A percentile compares a stretch with the other conserved stretches of the same genome.
Conservation (phyloP, 345 rosid species). For the Aegle marmelos region DNA sequence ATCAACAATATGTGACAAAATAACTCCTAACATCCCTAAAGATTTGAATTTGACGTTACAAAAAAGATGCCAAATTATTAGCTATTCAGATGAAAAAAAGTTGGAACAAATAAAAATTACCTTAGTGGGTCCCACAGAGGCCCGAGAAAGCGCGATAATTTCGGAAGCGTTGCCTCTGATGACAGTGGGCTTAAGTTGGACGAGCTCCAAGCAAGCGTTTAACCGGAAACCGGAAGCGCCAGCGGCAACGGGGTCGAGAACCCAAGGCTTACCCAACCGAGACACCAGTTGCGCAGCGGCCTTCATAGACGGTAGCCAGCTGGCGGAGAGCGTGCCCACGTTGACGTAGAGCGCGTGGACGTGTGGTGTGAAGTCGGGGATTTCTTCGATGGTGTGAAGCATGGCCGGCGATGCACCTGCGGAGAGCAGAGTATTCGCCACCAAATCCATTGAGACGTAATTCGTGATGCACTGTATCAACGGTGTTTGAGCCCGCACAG, state of each 20-base stretch:
- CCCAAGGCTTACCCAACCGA: slow-evolving; percentile 66
- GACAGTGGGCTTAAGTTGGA: slow-evolving; percentile 58
- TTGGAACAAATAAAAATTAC: slow-evolving; percentile 20
- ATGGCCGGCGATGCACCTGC: slow-evolving; percentile 96
- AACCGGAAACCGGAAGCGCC: slow-evolving; percentile 72
- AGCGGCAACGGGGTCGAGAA: slow-evolving; percentile 91
- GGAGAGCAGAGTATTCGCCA: slow-evolving; percentile 79
- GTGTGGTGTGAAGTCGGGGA: slow-evolving; percentile 80
- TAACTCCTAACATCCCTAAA: background rate
- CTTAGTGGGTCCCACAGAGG: slow-evolving; percentile 55
- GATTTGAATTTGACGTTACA: background rate
- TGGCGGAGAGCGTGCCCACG: slow-evolving; percentile 68
- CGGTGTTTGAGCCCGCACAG: slow-evolving; percentile 55
- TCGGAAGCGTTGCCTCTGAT: slow-evolving; percentile 90
- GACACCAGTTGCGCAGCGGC: slow-evolving; percentile 52
- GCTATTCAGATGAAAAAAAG: no score
- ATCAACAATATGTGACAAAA: background rate
- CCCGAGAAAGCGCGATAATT: slow-evolving; percentile 63
- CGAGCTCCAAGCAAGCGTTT: slow-evolving; percentile 69
- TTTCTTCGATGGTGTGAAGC: slow-evolving; percentile 66
- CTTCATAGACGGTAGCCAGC: slow-evolving; percentile 81
- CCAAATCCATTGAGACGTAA: slow-evolving; percentile 86
- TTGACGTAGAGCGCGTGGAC: slow-evolving; percentile 64
- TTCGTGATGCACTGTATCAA: slow-evolving; percentile 92
- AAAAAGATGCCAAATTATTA: no score